Evolutionary conservation across 2,329 filamentous ascomycete species (phyloP).

Genomic region (Rachicladosporium sp.): DNA sequence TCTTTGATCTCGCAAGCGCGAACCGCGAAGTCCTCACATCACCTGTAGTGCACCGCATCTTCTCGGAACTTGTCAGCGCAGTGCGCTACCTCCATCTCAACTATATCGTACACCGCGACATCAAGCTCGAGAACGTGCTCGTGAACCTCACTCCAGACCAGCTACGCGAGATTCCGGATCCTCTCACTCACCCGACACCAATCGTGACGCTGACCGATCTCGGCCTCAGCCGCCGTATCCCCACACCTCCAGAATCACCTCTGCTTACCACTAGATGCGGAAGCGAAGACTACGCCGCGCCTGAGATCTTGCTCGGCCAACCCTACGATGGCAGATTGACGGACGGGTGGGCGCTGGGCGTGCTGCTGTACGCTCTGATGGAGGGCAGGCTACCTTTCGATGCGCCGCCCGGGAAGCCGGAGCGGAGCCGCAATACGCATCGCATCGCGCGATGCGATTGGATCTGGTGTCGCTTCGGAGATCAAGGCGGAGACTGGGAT

Average conservation of each 20-base stretch:
- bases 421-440: slow-evolving; percentile 62
- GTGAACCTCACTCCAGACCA: slow-evolving; percentile 60
- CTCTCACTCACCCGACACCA: slow-evolving; percentile 64
- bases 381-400: slow-evolving; percentile 92
- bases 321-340: slow-evolving; percentile 85
- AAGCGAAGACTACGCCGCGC: slow-evolving; percentile 92
- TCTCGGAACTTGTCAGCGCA: slow-evolving; percentile 76
- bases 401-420: slow-evolving; percentile 67
- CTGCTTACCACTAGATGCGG: slow-evolving; percentile 89
- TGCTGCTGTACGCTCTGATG: slow-evolving; percentile 83
- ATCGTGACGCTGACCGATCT: slow-evolving; percentile 84
- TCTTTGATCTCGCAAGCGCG: slow-evolving; percentile 80
- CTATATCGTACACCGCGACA: slow-evolving; percentile 88
- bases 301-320: slow-evolving; percentile 90
- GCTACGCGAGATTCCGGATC: slow-evolving; percentile 55
- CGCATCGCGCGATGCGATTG: slow-evolving; percentile 93
- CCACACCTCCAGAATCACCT: slow-evolving; percentile 60
- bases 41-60: slow-evolving; percentile 66
- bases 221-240: slow-evolving; percentile 74
- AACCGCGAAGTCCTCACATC: slow-evolving; percentile 57
- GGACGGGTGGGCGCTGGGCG: slow-evolving; percentile 90
- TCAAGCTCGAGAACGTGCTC: slow-evolving; percentile 95
- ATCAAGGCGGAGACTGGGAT: slow-evolving; percentile 79
- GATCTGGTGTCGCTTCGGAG: slow-evolving; percentile 80
- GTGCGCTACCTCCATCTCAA: slow-evolving; percentile 74